Base-by-base conservation (phyloP, 2,329 filamentous ascomycete species). In the Annulohypoxylon truncatum region DNA sequence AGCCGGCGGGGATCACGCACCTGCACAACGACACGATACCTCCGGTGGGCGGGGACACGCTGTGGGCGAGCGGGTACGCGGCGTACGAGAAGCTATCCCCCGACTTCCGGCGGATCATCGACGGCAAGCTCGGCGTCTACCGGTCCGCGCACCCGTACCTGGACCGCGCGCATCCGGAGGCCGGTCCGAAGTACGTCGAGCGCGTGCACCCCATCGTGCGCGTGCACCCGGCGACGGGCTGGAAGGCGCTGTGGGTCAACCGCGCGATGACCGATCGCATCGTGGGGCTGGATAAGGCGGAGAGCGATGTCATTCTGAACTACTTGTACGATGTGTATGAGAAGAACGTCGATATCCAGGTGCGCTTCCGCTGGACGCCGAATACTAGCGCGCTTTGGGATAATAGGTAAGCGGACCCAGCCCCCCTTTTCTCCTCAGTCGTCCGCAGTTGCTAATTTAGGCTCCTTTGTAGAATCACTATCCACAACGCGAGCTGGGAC, bases 1-100 rank as follows among this genome's bases (percentile, higher is more conserved):
- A 92, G 61, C 90, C 90, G 1, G 89, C 90, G 0, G 90, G 89
- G 4, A 86, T 92, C 56, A 92, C 90, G 0, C 89, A 91, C 74
- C 80, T 92, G 4, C 89, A 91, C 78, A 91, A 91, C 58, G 89
- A 91, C 74, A 89, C 88, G 0, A 82, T 92, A 0, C 89, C 89
- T 0, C 82, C 82, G 0, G 74, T 87, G 0, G 90, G 90, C 1
- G 90, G 90, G 9, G 90, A 93, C 75, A 92, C 90, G 0, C 83
- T 92, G 0, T 93, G 90, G 90, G 88, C 90, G 0, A 88, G 84
- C 62, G 89, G 90, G 1, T 92, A 92, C 73, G 81, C 86, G 0
- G 90, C 90, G 0, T 93, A 93, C 71, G 89, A 92, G 77, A 92
- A 92, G 78, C 83, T 92, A 0, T 90, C 88, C 1, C 90, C 90